These are phyloP conservation scores for Lachancea kluyveri DNA, from an alignment of 805 yeast genomes.

Conservation along the genomic window DNA sequence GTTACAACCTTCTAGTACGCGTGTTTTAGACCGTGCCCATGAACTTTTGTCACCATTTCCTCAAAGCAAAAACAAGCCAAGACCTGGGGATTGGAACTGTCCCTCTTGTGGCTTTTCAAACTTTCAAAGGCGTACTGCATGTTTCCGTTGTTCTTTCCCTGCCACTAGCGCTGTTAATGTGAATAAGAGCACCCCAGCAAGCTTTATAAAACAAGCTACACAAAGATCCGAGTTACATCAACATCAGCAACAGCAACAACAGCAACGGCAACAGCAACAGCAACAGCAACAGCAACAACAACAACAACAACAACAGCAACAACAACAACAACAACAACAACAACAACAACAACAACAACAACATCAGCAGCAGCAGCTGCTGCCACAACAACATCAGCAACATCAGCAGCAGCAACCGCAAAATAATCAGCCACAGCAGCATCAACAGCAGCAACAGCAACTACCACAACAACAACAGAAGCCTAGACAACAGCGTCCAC, in stretches of 20 bases:
- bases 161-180: slow-evolving; percentile 68
- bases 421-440: slow-evolving; percentile 7
- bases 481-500: slow-evolving; percentile 14
- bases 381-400: slow-evolving; percentile 11
- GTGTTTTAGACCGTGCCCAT: slow-evolving; percentile 74
- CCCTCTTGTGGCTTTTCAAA: slow-evolving; percentile 94
- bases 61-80: slow-evolving; percentile 74
- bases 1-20: slow-evolving; percentile 78
- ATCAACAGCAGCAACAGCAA: slow-evolving; percentile 13
- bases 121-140: slow-evolving; percentile 89
- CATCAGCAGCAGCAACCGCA: slow-evolving; percentile 4
- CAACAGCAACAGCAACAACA: slow-evolving; percentile 7
- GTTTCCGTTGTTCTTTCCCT: slow-evolving; percentile 89
- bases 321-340: slow-evolving; percentile 11
- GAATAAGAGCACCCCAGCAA: slow-evolving; percentile 12
- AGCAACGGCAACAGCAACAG: slow-evolving; percentile 12
- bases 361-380: slow-evolving; percentile 4
- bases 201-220: slow-evolving; percentile 10
- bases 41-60: slow-evolving; percentile 83
- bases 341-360: slow-evolving; percentile 12
- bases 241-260: slow-evolving; percentile 12
- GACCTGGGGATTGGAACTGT: slow-evolving; percentile 99
- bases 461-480: slow-evolving; percentile 18
- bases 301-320: slow-evolving; percentile 6
- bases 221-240: slow-evolving; percentile 10